Percentiles rank a stretch among this genome's conserved stretches.
phyloP scores from a whole-genome alignment of 768 basidiomycete species.

The Boletus subparvulus region DNA sequence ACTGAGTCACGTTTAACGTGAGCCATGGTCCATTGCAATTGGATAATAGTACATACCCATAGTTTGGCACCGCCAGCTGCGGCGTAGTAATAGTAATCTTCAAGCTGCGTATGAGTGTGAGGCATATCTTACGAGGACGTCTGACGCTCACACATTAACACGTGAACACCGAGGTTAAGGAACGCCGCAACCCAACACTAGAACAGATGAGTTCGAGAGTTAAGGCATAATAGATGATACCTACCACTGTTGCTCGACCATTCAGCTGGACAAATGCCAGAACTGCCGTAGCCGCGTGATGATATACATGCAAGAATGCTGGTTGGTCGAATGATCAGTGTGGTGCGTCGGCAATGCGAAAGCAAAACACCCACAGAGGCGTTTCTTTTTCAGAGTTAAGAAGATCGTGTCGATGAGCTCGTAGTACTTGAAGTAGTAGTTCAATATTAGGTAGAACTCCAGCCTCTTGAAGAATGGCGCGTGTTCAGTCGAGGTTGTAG shows the following conservation, averaged over 20 bases:
- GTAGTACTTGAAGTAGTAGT: slow-evolving; percentile 96
- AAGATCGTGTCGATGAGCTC: slow-evolving; percentile 95
- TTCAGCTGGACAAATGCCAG: slow-evolving; percentile 92
- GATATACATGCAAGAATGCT: slow-evolving; percentile 98
- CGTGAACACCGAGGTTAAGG: slow-evolving; percentile 89
- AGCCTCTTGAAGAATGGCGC: slow-evolving; percentile 52
- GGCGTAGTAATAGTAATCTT: slow-evolving; percentile 98
- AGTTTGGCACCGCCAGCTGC: slow-evolving; percentile 61
- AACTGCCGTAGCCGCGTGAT: slow-evolving; percentile 93
- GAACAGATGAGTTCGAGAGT: background rate
- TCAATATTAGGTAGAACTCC: slow-evolving; percentile 94
- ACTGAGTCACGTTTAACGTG: slow-evolving; percentile 5
- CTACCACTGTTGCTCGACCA: slow-evolving; percentile 82
- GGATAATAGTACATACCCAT: slow-evolving; percentile 12
- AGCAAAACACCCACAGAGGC: slow-evolving; percentile 59
- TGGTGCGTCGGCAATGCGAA: background rate
- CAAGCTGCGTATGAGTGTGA: background rate
- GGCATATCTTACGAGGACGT: background rate
- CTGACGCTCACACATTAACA: slow-evolving; percentile 82
- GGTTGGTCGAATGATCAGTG: background rate
- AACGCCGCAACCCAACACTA: slow-evolving; percentile 91
- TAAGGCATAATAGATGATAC: slow-evolving; percentile 28
- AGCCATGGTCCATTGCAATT: background rate
- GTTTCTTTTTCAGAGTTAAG: slow-evolving; percentile 96
- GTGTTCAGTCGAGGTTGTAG: background rate